A percentile compares a stretch with the other conserved stretches of the same genome.
Evolutionary conservation across 177 flowering plant genomes (phyloP).

Genomic region (Vitis hybrid): DNA sequence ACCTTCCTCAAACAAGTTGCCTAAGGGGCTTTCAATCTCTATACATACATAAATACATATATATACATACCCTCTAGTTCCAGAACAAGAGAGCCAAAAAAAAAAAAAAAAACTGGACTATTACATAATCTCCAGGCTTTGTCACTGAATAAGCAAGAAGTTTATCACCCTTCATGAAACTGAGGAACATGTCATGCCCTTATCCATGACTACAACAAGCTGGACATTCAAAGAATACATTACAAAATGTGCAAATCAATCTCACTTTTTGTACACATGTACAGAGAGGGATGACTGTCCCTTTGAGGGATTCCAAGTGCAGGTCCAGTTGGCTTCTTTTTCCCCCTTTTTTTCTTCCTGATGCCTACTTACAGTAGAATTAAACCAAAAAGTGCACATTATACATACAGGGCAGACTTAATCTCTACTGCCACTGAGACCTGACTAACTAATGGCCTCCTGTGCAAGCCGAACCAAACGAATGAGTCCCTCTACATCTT

Average conservation of each 20-base stretch:
- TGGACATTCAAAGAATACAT: conserved; percentile 24
- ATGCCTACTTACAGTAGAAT: conserved; percentile 16
- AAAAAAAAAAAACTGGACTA: background rate
- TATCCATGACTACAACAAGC: conserved; percentile 16
- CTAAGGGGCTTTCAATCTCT: conserved; percentile 9
- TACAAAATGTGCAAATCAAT: conserved; percentile 20
- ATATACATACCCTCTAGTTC: conserved; percentile 1
- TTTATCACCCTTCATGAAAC: conserved; percentile 8
- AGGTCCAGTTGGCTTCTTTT: conserved; percentile 11
- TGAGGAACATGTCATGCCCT: conserved; percentile 11
- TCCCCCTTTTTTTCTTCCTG: conserved; percentile 1
- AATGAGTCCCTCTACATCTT: conserved; percentile 62
- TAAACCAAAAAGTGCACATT: conserved; percentile 7
- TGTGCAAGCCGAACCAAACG: conserved; percentile 59
- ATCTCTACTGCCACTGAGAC: conserved; percentile 22
- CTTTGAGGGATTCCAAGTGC: conserved; percentile 10
- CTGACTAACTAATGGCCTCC: conserved; percentile 50
- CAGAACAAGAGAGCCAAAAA: conserved; percentile 20
- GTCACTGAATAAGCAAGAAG: background rate
- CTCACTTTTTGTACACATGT: conserved; percentile 39
- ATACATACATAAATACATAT: background rate
- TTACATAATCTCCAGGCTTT: conserved; percentile 6
- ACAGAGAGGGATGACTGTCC: conserved; percentile 22
- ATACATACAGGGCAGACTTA: conserved; percentile 22
- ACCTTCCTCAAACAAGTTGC: conserved; percentile 18